phyloP scores from a whole-genome alignment of 169 alveolate genomes.

The Miamiensis avidus region DNA sequence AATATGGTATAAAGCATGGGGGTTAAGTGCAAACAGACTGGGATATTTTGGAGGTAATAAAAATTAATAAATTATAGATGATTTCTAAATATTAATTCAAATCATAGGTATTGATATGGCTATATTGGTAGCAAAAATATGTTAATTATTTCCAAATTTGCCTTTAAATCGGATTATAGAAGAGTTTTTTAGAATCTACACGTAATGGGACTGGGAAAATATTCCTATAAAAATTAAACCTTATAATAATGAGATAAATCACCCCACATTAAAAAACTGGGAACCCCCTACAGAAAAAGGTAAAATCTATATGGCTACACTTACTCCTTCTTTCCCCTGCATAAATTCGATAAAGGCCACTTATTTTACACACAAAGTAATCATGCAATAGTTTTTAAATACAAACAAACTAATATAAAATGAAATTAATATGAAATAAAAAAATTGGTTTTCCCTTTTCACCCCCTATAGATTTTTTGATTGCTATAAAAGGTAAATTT shows the following conservation, averaged over 20 bases:
- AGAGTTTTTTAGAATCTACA: conserved; percentile 63
- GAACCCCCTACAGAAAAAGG: background rate
- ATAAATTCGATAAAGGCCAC: background rate
- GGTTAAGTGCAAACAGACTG: conserved; percentile 71
- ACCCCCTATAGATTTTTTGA: background rate
- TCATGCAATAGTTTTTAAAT: no score
- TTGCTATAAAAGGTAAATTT: background rate
- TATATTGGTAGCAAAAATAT: conserved; percentile 71
- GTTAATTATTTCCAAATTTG: conserved; percentile 66
- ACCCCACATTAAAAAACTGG: background rate
- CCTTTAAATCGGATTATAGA: conserved; percentile 61
- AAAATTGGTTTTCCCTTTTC: no score
- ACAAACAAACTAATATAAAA: no score
- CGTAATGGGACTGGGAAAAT: conserved; percentile 72
- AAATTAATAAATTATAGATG: background rate
- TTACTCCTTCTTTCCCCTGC: background rate
- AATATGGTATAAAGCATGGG: conserved; percentile 81
- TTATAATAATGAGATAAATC: background rate
- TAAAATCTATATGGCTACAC: background rate
- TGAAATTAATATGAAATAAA: no score
- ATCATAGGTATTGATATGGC: conserved; percentile 48
- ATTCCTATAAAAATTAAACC: conserved; percentile 25
- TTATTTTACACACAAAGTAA: background rate
- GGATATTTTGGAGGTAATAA: conserved; percentile 83
- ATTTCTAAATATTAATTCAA: no score